Evolutionary conservation across 257 asterid genomes (phyloP), one percentile per base, ranked within the genome.

Genomic region (Jacaranda copaia): DNA sequence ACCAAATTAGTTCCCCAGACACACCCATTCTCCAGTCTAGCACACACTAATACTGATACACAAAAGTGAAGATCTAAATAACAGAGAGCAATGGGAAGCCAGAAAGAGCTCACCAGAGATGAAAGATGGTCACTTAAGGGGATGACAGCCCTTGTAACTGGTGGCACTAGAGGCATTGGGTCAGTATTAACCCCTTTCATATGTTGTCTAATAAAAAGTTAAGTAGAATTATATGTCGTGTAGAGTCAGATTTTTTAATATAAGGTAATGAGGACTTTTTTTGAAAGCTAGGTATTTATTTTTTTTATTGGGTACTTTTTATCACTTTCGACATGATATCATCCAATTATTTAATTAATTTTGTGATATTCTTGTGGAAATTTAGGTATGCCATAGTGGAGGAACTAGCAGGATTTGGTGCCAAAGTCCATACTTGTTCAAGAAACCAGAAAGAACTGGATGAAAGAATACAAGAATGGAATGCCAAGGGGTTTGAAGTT

Each of bases 321-420:
- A 42, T 52, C 8, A 7, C 11, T 52, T 42, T 52, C 8, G 1
- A 2, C 1, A 8, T 5, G 58, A 52, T 14, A 1, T 52, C 20
- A n/a, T 25, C 2, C 32, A 25, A 25, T 52, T 14, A 5, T n/a
- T 52, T 11, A 5, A 3, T 52, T 5, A 52, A 14, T n/a, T 14
- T 14, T 4, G 6, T 14, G 18, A 14, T 14, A n/a, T 8, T 3
- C 14, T 9, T 52, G 40, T 10, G 3, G 12, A 11, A 9, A 42
- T 14, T 15, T 57, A 87, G 94, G 68, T 32, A 63, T 68, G 90
- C 94, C 8, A 77, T 86, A 60, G 94, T 89, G 14, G 94, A 87
- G 59, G 92, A 89, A 46, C 83, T 89, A 19, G 89, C 85, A 1
- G 85, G 84, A 70, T 85, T 89, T 20, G 92, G 92, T n/a, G 92